Evolutionary conservation across 345 rosid species (phyloP).

Genomic region (Schrenkiella parvula): DNA sequence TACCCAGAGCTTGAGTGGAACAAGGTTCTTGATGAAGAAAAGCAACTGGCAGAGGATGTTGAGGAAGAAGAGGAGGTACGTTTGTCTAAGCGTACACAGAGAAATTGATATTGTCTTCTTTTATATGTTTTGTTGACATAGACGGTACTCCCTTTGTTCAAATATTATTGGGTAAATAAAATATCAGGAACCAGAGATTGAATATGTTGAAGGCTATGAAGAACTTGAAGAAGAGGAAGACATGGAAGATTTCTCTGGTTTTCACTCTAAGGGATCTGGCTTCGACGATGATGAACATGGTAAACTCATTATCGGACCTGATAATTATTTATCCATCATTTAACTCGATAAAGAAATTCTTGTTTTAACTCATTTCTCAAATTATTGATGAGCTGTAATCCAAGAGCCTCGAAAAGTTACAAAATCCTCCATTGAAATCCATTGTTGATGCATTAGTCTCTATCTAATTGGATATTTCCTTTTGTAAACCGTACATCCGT

Average conservation of each 20-base stretch:
- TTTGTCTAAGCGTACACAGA: not conserved
- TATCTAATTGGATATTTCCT: not conserved
- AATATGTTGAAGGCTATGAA: constrained; percentile 76
- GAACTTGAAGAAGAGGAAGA: constrained; percentile 89
- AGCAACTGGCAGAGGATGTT: constrained; percentile 16
- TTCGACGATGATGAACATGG: constrained; percentile 39
- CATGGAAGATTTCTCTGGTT: constrained; percentile 75
- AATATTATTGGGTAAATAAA: not conserved
- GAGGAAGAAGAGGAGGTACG: constrained; percentile 55
- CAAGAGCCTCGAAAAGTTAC: not conserved
- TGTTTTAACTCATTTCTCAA: not conserved
- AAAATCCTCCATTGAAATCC: not conserved
- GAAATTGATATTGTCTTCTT: not conserved
- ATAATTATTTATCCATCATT: too few species aligned
- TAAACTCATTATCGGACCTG: constrained; percentile 2
- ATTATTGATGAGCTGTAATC: not conserved
- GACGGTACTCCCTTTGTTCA: not conserved
- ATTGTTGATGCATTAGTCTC: not conserved
- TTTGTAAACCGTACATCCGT: not conserved
- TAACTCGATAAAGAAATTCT: too few species aligned
- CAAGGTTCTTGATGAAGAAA: constrained; percentile 41
- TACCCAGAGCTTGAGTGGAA: constrained; percentile 34
- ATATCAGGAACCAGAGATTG: constrained; percentile 61
- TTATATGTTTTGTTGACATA: not conserved
- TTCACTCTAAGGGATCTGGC: constrained; percentile 31